Conservation (phyloP, 176 grass and related monocot genomes). For the Bromus sterilis region DNA sequence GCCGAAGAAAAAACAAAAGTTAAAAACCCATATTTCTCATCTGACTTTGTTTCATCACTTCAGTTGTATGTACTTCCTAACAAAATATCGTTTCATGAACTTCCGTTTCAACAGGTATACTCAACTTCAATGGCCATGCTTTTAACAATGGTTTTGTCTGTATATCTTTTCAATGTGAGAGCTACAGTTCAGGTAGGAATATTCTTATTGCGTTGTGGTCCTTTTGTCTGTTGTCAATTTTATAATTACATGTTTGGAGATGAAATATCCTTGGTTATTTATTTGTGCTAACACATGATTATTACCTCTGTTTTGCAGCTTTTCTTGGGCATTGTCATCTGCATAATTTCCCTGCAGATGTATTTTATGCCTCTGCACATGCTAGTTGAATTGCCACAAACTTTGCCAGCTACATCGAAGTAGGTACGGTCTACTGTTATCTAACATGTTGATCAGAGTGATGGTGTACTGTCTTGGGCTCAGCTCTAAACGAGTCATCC, state of each 20-base stretch:
- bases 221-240: not conserved
- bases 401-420: constrained; percentile 31
- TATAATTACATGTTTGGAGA: not conserved
- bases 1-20: not conserved
- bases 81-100: not conserved
- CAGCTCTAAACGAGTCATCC: not conserved
- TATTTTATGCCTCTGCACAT: constrained; percentile 88
- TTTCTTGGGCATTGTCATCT: constrained; percentile 92
- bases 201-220: not conserved
- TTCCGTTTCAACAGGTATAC: constrained; percentile 64
- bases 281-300: constrained; percentile 23
- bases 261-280: constrained; percentile 4
- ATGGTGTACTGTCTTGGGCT: not conserved
- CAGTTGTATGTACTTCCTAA: not conserved
- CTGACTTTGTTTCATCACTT: not conserved
- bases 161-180: constrained; percentile 84
- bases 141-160: constrained; percentile 81
- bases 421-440: constrained; percentile 18
- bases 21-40: not conserved
- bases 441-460: constrained; percentile 17
- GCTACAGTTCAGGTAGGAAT: constrained; percentile 78
- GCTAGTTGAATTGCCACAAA: constrained; percentile 76
- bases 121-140: constrained; percentile 99
- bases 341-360: constrained; percentile 95
- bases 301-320: constrained; percentile 52